A percentile compares a stretch with the other conserved stretches of the same genome.
phyloP scores from a whole-genome alignment of 345 rosid species.

The Dipteronia dyeriana region DNA sequence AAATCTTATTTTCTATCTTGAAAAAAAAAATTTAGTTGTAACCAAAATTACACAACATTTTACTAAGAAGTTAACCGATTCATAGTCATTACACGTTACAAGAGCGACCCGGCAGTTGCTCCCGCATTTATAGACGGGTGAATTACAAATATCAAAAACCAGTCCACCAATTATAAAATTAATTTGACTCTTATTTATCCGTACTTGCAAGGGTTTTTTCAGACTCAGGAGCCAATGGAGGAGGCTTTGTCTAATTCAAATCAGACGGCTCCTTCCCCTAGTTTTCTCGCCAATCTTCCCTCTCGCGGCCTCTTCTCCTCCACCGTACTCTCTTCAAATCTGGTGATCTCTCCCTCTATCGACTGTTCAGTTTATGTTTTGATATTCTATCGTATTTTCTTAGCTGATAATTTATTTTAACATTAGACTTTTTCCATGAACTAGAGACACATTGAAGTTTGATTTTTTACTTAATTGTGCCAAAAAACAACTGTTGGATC shows the following conservation, averaged over 20 bases:
- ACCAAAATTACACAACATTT: no score
- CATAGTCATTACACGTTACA: no score
- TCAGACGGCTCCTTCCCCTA: slow-evolving; percentile 33
- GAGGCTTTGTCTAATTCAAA: slow-evolving; percentile 55
- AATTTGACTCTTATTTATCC: neutral
- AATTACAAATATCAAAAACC: neutral
- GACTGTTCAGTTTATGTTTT: neutral
- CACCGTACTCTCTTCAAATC: slow-evolving; percentile 65
- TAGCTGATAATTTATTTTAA: neutral
- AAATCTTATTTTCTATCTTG: no score
- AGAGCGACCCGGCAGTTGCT: no score
- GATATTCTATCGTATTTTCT: neutral
- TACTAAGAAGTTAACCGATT: no score
- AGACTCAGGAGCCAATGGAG: slow-evolving; percentile 35
- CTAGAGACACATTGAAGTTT: neutral
- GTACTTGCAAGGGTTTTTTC: slow-evolving; percentile 31
- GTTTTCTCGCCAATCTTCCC: slow-evolving; percentile 74
- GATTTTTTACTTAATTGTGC: neutral
- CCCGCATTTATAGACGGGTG: no score
- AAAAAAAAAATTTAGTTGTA: no score
- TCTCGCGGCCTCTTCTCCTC: slow-evolving; percentile 84
- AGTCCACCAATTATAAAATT: neutral
- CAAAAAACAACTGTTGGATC: neutral
- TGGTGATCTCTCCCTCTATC: slow-evolving; percentile 39
- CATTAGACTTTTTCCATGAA: neutral